Percentiles rank a stretch among this genome's conserved stretches.
phyloP scores from a whole-genome alignment of 2,329 filamentous ascomycete species.

The Penicillium crustosum region DNA sequence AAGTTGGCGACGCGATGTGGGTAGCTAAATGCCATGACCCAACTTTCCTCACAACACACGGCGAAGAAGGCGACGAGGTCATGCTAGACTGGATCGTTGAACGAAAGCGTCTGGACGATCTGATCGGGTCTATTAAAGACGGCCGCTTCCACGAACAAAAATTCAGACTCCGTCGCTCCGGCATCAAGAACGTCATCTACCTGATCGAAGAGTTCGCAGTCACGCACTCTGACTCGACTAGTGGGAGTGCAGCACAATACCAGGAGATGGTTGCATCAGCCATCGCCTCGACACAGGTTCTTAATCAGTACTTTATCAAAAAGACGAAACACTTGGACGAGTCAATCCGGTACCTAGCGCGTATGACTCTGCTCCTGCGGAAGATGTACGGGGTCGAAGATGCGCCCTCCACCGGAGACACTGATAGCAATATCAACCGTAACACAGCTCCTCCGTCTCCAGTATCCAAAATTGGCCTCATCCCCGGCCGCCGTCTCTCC shows the following conservation, averaged over 20 bases:
- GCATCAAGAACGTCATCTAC: slow-evolving; percentile 75
- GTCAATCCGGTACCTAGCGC: slow-evolving; percentile 70
- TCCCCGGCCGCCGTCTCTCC: slow-evolving; percentile 61
- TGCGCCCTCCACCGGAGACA: neutral
- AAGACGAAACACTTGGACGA: slow-evolving; percentile 74
- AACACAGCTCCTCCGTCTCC: slow-evolving; percentile 44
- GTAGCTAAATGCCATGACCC: slow-evolving; percentile 69
- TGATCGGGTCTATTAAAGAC: slow-evolving; percentile 78
- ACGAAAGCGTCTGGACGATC: slow-evolving; percentile 75
- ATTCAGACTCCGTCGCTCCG: slow-evolving; percentile 70
- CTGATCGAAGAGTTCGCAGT: slow-evolving; percentile 72
- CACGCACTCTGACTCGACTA: slow-evolving; percentile 51
- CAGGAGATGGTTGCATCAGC: slow-evolving; percentile 69
- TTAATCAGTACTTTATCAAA: slow-evolving; percentile 78
- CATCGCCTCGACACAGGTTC: slow-evolving; percentile 73
- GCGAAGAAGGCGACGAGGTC: slow-evolving; percentile 62
- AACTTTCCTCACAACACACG: slow-evolving; percentile 55
- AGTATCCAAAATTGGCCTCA: slow-evolving; percentile 44
- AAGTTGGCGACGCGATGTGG: slow-evolving; percentile 77
- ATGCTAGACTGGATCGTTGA: slow-evolving; percentile 80
- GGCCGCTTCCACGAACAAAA: slow-evolving; percentile 83
- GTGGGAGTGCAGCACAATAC: slow-evolving; percentile 49
- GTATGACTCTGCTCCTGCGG: slow-evolving; percentile 69
- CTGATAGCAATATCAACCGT: slow-evolving; percentile 7
- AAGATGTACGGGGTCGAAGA: slow-evolving; percentile 53